A percentile compares a stretch with the other conserved stretches of the same genome.
phyloP scores from a whole-genome alignment of 257 asterid genomes.

The Lycium barbarum region DNA sequence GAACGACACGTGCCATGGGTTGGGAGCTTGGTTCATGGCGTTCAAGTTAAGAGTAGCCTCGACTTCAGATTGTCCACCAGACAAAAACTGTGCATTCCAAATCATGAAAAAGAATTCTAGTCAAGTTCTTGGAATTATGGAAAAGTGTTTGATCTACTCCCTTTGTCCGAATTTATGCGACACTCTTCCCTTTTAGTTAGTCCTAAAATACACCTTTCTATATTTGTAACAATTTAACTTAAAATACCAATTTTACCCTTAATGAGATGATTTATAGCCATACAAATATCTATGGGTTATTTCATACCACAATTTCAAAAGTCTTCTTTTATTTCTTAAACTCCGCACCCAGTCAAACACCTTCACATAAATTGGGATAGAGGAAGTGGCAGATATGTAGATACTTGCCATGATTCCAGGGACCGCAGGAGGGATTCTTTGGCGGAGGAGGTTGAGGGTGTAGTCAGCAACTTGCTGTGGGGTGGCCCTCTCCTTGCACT shows the following conservation, averaged over 20 bases:
- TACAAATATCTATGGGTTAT: too few species aligned
- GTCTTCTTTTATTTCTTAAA: too few species aligned
- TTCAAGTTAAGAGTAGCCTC: slow-evolving; percentile 79
- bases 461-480: slow-evolving; percentile 65
- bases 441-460: slow-evolving; percentile 67
- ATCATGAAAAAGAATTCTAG: not conserved
- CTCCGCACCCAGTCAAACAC: too few species aligned
- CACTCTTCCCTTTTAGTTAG: too few species aligned
- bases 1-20: slow-evolving; percentile 84
- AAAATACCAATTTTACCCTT: too few species aligned
- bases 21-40: slow-evolving; percentile 73
- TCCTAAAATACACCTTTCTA: too few species aligned
- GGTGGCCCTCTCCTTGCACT: slow-evolving; percentile 62
- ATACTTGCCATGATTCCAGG: slow-evolving; percentile 79
- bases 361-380: too few species aligned
- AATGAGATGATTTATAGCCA: too few species aligned
- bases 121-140: slow-evolving; percentile 10
- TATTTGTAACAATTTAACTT: too few species aligned
- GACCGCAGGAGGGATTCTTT: slow-evolving; percentile 78
- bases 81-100: slow-evolving; percentile 54
- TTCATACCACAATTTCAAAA: too few species aligned
- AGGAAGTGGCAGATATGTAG: not conserved
- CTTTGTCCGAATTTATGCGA: too few species aligned
- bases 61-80: slow-evolving; percentile 80
- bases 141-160: not conserved